phyloP scores from a whole-genome alignment of 2,329 filamentous ascomycete genomes.

The Arthroderma sp. region DNA sequence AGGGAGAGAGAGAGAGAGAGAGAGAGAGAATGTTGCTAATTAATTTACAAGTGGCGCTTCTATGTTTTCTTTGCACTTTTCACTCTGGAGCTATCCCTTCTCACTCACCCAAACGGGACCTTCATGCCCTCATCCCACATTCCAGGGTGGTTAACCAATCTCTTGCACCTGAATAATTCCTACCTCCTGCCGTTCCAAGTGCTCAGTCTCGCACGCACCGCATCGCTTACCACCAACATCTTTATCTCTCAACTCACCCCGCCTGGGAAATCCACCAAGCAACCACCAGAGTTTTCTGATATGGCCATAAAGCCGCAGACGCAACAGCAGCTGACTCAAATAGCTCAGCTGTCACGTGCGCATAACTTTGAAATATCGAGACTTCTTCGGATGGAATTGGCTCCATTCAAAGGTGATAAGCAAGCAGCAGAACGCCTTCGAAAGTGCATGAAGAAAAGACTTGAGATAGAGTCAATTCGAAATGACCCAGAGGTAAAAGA shows the following conservation, averaged over 20 bases:
- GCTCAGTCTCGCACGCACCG: conserved; percentile 59
- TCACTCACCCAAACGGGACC: conserved; percentile 38
- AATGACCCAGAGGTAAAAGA: conserved; percentile 70
- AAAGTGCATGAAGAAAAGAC: conserved; percentile 66
- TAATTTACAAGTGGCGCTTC: conserved; percentile 33
- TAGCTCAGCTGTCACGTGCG: conserved; percentile 47
- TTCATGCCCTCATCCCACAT: conserved; percentile 25
- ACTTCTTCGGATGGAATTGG: conserved; percentile 64
- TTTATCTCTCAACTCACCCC: conserved; percentile 71
- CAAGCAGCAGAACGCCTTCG: conserved; percentile 51
- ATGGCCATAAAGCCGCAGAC: conserved; percentile 33
- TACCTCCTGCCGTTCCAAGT: conserved; percentile 67
- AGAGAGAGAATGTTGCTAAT: neutral
- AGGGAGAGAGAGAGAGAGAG: too few relatives aligned
- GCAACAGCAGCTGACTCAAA: conserved; percentile 51
- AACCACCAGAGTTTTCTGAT: conserved; percentile 14
- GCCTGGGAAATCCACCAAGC: conserved; percentile 23
- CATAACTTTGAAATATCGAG: conserved; percentile 57
- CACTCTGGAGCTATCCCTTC: conserved; percentile 43
- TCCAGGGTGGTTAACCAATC: conserved; percentile 17
- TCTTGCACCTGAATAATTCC: conserved; percentile 34
- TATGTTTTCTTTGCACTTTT: conserved; percentile 42
- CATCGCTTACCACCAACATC: conserved; percentile 67
- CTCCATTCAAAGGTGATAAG: conserved; percentile 64
- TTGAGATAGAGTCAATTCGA: conserved; percentile 74